phyloP scores from a whole-genome alignment of 768 basidiomycete species.

The Lentinus brumalis region DNA sequence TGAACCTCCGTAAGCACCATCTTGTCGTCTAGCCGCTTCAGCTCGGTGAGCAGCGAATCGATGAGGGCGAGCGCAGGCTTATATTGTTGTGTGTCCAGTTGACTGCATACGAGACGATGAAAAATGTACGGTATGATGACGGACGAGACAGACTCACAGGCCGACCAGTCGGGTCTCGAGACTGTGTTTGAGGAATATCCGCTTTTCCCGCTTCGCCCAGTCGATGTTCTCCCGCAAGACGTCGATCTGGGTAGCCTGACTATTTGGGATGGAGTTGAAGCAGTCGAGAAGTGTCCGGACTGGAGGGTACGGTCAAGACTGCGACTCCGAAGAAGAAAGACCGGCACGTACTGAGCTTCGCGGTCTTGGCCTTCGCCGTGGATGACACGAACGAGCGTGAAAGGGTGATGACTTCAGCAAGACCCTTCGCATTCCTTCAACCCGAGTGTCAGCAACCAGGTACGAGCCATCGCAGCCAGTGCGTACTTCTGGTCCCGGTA shows the following conservation, averaged over 20 bases:
- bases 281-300: constrained; percentile 93
- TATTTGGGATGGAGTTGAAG: constrained; percentile 78
- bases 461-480: neutral
- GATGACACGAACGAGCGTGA: constrained; percentile 85
- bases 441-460: neutral
- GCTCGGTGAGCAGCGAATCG: constrained; percentile 85
- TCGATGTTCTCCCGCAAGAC: constrained; percentile 90
- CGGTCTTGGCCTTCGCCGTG: constrained; percentile 97
- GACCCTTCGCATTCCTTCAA: constrained; percentile 75
- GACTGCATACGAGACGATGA: constrained; percentile 40
- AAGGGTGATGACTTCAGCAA: constrained; percentile 84
- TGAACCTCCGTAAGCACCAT: constrained; percentile 97
- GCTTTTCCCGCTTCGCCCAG: constrained; percentile 91
- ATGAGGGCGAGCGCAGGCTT: constrained; percentile 81
- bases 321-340: neutral
- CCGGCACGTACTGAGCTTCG: constrained; percentile 78
- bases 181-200: constrained; percentile 94
- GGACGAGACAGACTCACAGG: constrained; percentile 45
- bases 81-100: constrained; percentile 76
- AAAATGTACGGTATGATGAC: too few relatives aligned
- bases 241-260: constrained; percentile 73
- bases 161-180: constrained; percentile 86
- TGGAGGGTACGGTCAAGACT: constrained; percentile 32
- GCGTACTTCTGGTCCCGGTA: constrained; percentile 84
- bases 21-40: constrained; percentile 95